Evolutionary conservation across 129 eudicot genomes (phyloP).

Genomic region (Arctium minus): DNA sequence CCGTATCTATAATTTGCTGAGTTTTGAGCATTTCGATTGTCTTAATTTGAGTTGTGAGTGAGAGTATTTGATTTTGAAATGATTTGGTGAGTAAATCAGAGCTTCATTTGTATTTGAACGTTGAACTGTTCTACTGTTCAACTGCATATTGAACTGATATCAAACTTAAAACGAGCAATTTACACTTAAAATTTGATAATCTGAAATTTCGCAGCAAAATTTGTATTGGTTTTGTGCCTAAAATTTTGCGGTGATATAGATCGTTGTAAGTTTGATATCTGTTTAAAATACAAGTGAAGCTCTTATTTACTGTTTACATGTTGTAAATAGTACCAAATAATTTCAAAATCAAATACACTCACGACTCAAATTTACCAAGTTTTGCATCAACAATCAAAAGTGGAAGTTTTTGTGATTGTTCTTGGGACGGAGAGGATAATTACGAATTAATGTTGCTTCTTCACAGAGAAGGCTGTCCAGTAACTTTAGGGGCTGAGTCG

Average conservation of each 20-base stretch:
- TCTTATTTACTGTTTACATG: too few relatives aligned
- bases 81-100: background rate
- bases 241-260: background rate
- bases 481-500: conserved; percentile 41
- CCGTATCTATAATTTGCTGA: background rate
- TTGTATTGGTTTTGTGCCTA: background rate
- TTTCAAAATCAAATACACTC: background rate
- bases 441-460: background rate
- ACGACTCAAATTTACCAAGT: background rate
- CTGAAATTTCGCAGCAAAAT: background rate
- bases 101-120: background rate
- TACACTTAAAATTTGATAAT: background rate
- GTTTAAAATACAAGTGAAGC: background rate
- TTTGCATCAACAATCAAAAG: background rate
- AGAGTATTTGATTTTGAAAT: background rate
- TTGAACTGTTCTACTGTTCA: background rate
- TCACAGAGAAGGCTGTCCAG: conserved; percentile 57
- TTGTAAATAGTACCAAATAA: background rate
- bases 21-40: background rate
- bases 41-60: background rate
- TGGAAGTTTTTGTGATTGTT: background rate
- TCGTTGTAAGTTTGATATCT: background rate
- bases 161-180: background rate
- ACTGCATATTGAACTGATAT: background rate
- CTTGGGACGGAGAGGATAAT: background rate